Percentiles rank a stretch among this genome's conserved stretches.
phyloP scores from a whole-genome alignment of 2,329 filamentous ascomycete genomes.

The Dothiorella sarmentorum region DNA sequence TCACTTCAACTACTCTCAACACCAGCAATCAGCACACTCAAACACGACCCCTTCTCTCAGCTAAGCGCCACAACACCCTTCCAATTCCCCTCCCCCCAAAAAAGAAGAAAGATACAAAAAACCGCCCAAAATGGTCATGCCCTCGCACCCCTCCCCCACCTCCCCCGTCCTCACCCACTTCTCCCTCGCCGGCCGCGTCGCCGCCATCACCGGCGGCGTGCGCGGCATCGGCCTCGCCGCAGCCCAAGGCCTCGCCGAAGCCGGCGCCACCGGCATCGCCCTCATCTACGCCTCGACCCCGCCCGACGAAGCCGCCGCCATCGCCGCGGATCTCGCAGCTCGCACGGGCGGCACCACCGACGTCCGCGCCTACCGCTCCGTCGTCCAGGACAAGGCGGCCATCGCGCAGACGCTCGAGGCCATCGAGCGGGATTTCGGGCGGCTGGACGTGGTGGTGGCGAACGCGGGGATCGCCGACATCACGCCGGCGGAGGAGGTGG shows the following conservation, averaged over 20 bases:
- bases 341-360: conserved; percentile 19
- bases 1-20: neutral
- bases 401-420: conserved; percentile 17
- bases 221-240: conserved; percentile 19
- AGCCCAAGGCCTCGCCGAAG: conserved; percentile 19
- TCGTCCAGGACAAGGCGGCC: conserved; percentile 21
- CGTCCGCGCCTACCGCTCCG: conserved; percentile 24
- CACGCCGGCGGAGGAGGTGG: conserved; percentile 12
- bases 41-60: neutral
- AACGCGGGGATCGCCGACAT: conserved; percentile 17
- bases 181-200: conserved; percentile 19
- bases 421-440: conserved; percentile 17
- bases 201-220: conserved; percentile 18
- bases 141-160: conserved; percentile 2
- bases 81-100: no score
- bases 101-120: no score
- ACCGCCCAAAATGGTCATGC: conserved; percentile 12
- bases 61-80: no score
- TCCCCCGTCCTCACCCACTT: conserved; percentile 19
- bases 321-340: conserved; percentile 21
- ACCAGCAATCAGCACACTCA: neutral
- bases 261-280: conserved; percentile 15
- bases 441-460: conserved; percentile 19
- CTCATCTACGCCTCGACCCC: conserved; percentile 23
- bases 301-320: conserved; percentile 19